Evolutionary conservation across 2,329 filamentous ascomycete genomes (phyloP).

Genomic region (Colletotrichum graminicola): DNA sequence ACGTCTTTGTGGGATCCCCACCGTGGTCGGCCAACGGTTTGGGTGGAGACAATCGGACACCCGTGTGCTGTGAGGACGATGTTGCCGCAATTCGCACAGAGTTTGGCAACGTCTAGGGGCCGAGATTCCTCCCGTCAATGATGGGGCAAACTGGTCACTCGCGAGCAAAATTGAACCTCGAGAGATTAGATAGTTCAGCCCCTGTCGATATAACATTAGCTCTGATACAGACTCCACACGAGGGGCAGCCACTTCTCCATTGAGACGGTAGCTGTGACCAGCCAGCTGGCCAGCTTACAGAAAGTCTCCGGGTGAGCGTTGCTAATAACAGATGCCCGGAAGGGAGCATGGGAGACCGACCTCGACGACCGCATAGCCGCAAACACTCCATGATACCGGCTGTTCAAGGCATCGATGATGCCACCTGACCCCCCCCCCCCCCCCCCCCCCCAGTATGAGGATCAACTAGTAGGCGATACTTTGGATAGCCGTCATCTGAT

Average conservation of each 20-base stretch:
- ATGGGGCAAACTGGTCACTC: not conserved
- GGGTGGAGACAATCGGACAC: not conserved
- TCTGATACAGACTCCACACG: not conserved
- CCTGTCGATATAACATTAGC: not conserved
- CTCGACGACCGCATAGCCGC: not conserved
- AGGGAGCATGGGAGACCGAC: not conserved
- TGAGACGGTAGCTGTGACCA: not conserved
- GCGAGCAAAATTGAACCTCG: not conserved
- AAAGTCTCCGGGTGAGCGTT: not conserved
- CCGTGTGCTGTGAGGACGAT: not conserved
- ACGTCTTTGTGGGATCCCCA: not conserved
- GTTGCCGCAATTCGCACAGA: not conserved
- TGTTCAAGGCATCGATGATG: not conserved
- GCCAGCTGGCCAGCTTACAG: not conserved
- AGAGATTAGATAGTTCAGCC: not conserved
- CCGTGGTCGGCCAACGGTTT: not conserved
- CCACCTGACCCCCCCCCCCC: not conserved
- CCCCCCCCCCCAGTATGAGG: not conserved
- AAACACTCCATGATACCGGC: no score
- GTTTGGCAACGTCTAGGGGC: not conserved
- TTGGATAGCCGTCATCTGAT: constrained; percentile 22
- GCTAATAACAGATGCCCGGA: not conserved
- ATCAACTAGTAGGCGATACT: not conserved
- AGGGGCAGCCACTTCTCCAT: not conserved
- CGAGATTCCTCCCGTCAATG: not conserved